Percentiles rank a stretch among this genome's conserved stretches.
These are phyloP conservation scores for Allomyces javanicus DNA, from an alignment of 192 early-diverging fungal species.

Conservation along the genomic window DNA sequence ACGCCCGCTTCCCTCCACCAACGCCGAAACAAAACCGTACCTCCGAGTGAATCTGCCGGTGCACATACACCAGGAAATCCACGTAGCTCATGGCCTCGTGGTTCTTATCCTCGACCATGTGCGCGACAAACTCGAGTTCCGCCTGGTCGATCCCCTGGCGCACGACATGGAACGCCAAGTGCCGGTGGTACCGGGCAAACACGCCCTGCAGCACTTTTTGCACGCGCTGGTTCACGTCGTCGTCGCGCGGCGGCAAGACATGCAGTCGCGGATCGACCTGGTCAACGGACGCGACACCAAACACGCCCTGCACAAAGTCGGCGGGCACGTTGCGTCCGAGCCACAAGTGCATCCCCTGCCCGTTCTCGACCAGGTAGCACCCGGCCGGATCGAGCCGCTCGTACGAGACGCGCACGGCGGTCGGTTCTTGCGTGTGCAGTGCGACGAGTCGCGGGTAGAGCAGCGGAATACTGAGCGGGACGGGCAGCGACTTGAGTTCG, in stretches of 20 bases:
- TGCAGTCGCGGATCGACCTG: slow-evolving; percentile 43
- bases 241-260: slow-evolving; percentile 46
- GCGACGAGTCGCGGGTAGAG: slow-evolving; percentile 69
- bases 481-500: slow-evolving; percentile 50
- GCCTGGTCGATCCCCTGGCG: slow-evolving; percentile 65
- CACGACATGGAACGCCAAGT: slow-evolving; percentile 48
- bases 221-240: slow-evolving; percentile 35
- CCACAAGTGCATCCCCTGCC: slow-evolving; percentile 62
- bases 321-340: slow-evolving; percentile 49
- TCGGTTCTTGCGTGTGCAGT: slow-evolving; percentile 40
- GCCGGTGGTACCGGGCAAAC: slow-evolving; percentile 39
- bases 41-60: slow-evolving; percentile 66
- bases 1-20: too few relatives aligned
- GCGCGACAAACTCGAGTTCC: slow-evolving; percentile 57
- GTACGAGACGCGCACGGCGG: slow-evolving; percentile 47
- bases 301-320: slow-evolving; percentile 47
- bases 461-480: slow-evolving; percentile 50
- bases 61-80: slow-evolving; percentile 72
- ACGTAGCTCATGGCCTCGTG: slow-evolving; percentile 78
- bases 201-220: slow-evolving; percentile 41
- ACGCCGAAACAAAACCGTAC: slow-evolving; percentile 5
- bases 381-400: slow-evolving; percentile 52
- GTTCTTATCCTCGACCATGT: slow-evolving; percentile 76
- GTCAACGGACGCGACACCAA: slow-evolving; percentile 58
- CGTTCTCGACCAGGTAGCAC: slow-evolving; percentile 72